phyloP scores from a whole-genome alignment of 192 early-diverging fungal species.

The Oehlia diaphana region DNA sequence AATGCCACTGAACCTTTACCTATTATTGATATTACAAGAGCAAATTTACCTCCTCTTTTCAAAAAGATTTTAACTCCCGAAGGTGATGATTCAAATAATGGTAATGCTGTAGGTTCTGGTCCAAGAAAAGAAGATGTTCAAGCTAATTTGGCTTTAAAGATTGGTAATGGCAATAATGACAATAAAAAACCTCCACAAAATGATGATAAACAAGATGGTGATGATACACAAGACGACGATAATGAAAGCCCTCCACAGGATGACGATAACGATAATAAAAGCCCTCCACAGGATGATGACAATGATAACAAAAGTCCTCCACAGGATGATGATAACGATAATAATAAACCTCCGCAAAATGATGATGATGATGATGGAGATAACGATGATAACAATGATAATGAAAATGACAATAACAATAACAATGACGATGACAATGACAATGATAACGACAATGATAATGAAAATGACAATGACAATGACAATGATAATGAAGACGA shows the following conservation, averaged over 20 bases:
- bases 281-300: background rate
- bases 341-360: background rate
- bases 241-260: background rate
- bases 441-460: no score
- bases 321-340: background rate
- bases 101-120: conserved; percentile 22
- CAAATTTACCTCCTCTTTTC: conserved; percentile 22
- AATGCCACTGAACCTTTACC: conserved; percentile 21
- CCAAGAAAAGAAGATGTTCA: background rate
- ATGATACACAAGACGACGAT: background rate
- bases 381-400: no score
- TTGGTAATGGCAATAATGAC: background rate
- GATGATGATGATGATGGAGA: no score
- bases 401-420: no score
- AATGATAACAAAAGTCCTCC: background rate
- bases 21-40: conserved; percentile 24
- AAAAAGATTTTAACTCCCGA: background rate
- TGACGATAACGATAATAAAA: background rate
- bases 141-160: conserved; percentile 15
- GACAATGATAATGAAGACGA: background rate
- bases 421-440: no score
- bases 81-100: conserved; percentile 16
- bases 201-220: background rate
- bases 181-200: background rate
- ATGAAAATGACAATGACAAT: no score